Evolutionary conservation across 306 rosid species (phyloP).

Genomic region (Glycyrrhiza uralensis): DNA sequence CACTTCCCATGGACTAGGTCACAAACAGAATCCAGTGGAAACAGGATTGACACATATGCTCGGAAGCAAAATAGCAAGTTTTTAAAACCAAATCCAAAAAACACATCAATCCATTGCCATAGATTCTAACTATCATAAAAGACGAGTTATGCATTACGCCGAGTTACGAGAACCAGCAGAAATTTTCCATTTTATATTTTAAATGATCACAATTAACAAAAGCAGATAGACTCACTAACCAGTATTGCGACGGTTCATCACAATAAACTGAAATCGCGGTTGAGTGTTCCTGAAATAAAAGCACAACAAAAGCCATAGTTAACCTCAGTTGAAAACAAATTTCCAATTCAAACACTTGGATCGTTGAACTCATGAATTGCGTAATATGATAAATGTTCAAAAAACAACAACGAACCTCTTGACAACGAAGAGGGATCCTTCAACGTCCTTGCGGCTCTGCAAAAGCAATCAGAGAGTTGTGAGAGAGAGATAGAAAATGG

Average conservation of each 20-base stretch:
- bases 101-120: background rate
- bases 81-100: background rate
- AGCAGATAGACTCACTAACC: slow-evolving; percentile 34
- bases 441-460: slow-evolving; percentile 63
- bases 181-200: background rate
- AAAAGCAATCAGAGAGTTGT: background rate
- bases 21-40: background rate
- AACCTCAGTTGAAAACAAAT: background rate
- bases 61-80: background rate
- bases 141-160: background rate
- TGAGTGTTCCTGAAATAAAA: slow-evolving; percentile 47
- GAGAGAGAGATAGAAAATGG: background rate
- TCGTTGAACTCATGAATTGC: background rate
- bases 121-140: background rate
- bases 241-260: slow-evolving; percentile 61
- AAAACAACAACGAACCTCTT: slow-evolving; percentile 28
- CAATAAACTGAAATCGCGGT: slow-evolving; percentile 64
- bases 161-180: background rate
- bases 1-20: background rate
- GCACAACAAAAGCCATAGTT: background rate
- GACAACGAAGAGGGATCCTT: slow-evolving; percentile 64
- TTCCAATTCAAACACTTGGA: background rate
- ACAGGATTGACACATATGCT: background rate
- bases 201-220: background rate
- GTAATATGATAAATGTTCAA: background rate